A percentile compares a stretch with the other conserved stretches of the same genome.
These are phyloP conservation scores for Gymnopilus dilepis DNA, from an alignment of 768 basidiomycete genomes.

Conservation along the genomic window DNA sequence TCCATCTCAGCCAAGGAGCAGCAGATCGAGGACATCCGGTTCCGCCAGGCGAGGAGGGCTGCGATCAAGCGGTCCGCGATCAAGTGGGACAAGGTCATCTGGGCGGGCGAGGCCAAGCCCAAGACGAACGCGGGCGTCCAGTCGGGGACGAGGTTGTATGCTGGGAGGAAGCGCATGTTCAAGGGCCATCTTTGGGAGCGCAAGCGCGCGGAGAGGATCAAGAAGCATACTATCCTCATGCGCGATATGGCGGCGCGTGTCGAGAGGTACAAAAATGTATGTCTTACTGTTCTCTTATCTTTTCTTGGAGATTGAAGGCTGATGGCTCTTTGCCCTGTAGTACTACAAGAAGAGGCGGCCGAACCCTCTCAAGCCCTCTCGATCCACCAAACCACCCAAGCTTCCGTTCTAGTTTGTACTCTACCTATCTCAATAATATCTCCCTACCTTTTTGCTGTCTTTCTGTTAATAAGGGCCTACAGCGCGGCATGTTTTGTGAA, in stretches of 20 bases:
- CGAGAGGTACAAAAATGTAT: conserved; percentile 65
- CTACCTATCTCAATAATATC: conserved; percentile 9
- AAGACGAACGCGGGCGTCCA: conserved; percentile 54
- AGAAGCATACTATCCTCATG: conserved; percentile 61
- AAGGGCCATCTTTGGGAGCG: conserved; percentile 93
- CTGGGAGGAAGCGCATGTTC: conserved; percentile 85
- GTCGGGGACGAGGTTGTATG: conserved; percentile 69
- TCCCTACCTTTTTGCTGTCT: not conserved
- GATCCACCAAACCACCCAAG: conserved; percentile 54
- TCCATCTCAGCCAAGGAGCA: not conserved
- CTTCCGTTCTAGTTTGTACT: conserved; percentile 58
- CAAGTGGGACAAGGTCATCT: conserved; percentile 41
- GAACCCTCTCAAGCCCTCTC: conserved; percentile 61
- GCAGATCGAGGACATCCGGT: not conserved
- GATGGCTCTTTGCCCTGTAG: conserved; percentile 31
- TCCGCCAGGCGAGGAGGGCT: not conserved
- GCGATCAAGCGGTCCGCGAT: not conserved
- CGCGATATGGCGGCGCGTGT: conserved; percentile 74
- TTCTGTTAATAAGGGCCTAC: not conserved
- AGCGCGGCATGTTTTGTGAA: too few relatives aligned
- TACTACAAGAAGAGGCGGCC: conserved; percentile 56
- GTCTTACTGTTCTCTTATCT: conserved; percentile 29
- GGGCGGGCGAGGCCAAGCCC: conserved; percentile 51
- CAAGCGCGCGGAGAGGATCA: conserved; percentile 47
- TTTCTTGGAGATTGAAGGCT: not conserved